These are phyloP conservation scores for Posidonia australis DNA, from an alignment of 106 monocot species.

Conservation along the genomic window DNA sequence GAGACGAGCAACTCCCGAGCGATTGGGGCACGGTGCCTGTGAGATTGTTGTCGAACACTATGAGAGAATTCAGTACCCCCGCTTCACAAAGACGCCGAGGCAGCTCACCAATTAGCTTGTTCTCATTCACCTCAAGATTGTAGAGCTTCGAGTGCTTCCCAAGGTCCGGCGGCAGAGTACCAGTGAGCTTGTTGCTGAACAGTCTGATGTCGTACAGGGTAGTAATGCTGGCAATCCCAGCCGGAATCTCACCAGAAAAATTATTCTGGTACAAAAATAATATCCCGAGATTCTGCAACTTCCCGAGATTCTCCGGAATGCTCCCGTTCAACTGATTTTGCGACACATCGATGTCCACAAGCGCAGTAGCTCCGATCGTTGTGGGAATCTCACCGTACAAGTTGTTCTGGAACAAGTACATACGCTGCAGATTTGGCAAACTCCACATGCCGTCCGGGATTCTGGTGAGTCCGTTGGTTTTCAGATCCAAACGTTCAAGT, in stretches of 20 bases:
- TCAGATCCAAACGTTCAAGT: conserved; percentile 33
- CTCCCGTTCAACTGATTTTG: conserved; percentile 16
- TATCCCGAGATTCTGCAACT: conserved; percentile 1
- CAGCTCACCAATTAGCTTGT: conserved; percentile 40
- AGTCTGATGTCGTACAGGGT: conserved; percentile 12
- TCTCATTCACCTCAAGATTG: conserved; percentile 43
- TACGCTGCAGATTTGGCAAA: conserved; percentile 27
- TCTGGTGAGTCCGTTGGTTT: conserved; percentile 18
- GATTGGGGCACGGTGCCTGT: conserved; percentile 37
- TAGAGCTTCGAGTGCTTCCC: conserved; percentile 19
- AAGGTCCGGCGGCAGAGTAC: conserved; percentile 21
- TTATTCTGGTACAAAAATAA: conserved; percentile 19
- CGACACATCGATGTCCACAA: conserved; percentile 18
- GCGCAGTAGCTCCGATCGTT: conserved; percentile 3
- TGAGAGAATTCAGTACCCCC: conserved; percentile 11
- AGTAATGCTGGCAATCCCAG: conserved; percentile 7
- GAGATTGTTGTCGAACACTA: conserved; percentile 41
- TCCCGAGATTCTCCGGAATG: conserved; percentile 19
- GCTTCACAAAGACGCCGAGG: conserved; percentile 34
- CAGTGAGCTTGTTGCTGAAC: conserved; percentile 20
- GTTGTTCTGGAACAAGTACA: conserved; percentile 31
- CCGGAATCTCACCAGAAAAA: conserved; percentile 24
- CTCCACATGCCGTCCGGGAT: conserved; percentile 42
- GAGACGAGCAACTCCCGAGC: conserved; percentile 25
- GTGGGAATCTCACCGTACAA: conserved; percentile 5